A percentile compares a stretch with the other conserved stretches of the same genome.
Evolutionary conservation across 202 grass and related monocot genomes (phyloP).

Genomic region (Dendrocalamus latiflorus): DNA sequence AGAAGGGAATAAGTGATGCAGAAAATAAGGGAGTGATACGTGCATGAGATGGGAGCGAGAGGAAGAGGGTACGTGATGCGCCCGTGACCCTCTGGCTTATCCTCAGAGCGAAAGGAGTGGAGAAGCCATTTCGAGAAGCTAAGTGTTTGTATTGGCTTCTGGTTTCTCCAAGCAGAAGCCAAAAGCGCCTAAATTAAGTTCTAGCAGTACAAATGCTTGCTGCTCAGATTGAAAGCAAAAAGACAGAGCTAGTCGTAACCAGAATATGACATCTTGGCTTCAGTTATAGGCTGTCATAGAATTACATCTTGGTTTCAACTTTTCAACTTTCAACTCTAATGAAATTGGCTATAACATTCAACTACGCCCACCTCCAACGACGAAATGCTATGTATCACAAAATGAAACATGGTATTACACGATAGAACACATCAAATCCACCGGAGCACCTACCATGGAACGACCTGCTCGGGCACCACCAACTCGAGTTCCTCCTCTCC

Average conservation of each 20-base stretch:
- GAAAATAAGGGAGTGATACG: no score
- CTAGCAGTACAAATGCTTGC: neutral
- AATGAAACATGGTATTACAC: no score
- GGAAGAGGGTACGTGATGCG: no score
- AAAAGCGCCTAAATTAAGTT: slow-evolving; percentile 12
- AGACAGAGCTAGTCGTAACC: neutral
- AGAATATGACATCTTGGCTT: neutral
- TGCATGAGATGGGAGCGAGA: no score
- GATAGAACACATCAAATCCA: neutral
- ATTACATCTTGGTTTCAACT: neutral
- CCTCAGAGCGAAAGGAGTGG: no score
- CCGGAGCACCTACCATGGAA: slow-evolving; percentile 46
- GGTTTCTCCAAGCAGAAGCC: no score
- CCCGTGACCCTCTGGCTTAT: no score
- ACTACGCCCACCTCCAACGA: no score
- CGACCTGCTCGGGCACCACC: slow-evolving; percentile 55
- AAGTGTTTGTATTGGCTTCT: no score
- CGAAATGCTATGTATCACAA: no score
- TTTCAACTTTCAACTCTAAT: neutral
- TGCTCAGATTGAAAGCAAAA: neutral
- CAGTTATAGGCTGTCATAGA: neutral
- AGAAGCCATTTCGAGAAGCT: no score
- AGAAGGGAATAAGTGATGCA: no score
- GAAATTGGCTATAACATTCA: neutral
- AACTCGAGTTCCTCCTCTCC: slow-evolving; percentile 34